Base-by-base conservation (phyloP, 169 alveolate genomes). In the Eimeria sp. region DNA sequence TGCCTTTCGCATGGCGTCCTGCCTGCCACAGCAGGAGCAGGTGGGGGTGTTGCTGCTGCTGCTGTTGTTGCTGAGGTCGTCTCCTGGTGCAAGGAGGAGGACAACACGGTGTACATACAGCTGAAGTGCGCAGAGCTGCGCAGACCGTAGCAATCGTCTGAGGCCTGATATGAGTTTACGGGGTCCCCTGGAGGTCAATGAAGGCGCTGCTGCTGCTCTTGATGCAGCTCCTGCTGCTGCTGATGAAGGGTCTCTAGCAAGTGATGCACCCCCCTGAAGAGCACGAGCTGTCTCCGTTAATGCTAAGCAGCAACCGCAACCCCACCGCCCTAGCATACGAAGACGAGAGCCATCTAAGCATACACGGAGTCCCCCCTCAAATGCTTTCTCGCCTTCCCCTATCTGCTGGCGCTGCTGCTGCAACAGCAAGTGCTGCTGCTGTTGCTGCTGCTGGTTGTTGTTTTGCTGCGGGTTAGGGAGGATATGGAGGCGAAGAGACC, bases 51-150 rank as follows among this genome's bases (percentile, higher is more conserved):
- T 43, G 70, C 34, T 18, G 89, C 67, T 47, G 70, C 89, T 57
- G 91, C 76, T 27, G 51, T 58, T 67, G 61, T 30, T 57, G 76
- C 76, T 57, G 78, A 83, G 49, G 51, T 47, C 6, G 58, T 57
- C 92, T 14, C 92, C 76, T 11, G 92, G 58, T 18, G 92, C 92
- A 9, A 70, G 54, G 34, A 83, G 78, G 18, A 83, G 47, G 58
- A 45, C 51, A n/a, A 25, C 61, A 4, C 92, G 92, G 76, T 83
- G 76, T 83, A 83, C 76, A 20, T 83, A 58, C 78, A 83, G 58
- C 76, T 83, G 92, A 10, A 83, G 63, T 10, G 92, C 27, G 76
- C 92, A 51, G 22, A 83, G 92, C 51, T 83, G 92, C 75, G 92
- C 92, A 5, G 78, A 83, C 61, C 76, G 54, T 58, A 83, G 76